Base-by-base conservation (phyloP, 768 basidiomycete species). In the Boletus huronensis region DNA sequence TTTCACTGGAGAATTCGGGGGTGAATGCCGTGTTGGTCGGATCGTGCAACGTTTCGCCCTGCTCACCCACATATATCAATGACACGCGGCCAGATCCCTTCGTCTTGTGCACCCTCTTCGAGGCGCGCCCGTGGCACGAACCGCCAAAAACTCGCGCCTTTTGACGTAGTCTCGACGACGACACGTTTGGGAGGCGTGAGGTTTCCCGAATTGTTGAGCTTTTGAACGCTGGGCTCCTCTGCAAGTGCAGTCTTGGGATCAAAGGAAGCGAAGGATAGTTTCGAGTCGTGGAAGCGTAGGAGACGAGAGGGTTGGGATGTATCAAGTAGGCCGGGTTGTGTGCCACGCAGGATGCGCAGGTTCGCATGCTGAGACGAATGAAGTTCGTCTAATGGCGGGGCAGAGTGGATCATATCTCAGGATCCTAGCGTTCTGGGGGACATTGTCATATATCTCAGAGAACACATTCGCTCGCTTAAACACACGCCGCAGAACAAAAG, bases 41-140 rank as follows among this genome's bases (percentile, higher is more conserved):
- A 46, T 43, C 45, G 36, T 53, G 31, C 47, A 49, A 48, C 16
- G 36, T 34, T 50, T 49, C 45, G 31, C 28, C 28, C 25, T 48
- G 67, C 83, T 73, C 62, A 90, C 90, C 88, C 87, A 62, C 83
- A 87, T 47, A 90, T 71, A 38, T 83, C 72, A 7, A 92, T 70
- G 9, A 81, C 62, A 50, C 88, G 76, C 14, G 90, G 89, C 82
- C 87, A 92, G 5, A 61, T 38, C 0, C 90, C 89, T 67, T 92
- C 90, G 51, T 88, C 81, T 32, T 66, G 65, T 10, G 80, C 80
- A 5, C 80, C 83, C 8, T 79, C 76, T 43, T 81, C 82, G 51
- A 74, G 70, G 51, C 76, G 78, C 4, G 89, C 88, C 46, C 77
- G 81, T 32, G 90, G 90, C 17, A 92, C 87, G 69, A 87, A 91